phyloP scores from a whole-genome alignment of 140 eudicot genomes.

The Stevia rebaudiana region DNA sequence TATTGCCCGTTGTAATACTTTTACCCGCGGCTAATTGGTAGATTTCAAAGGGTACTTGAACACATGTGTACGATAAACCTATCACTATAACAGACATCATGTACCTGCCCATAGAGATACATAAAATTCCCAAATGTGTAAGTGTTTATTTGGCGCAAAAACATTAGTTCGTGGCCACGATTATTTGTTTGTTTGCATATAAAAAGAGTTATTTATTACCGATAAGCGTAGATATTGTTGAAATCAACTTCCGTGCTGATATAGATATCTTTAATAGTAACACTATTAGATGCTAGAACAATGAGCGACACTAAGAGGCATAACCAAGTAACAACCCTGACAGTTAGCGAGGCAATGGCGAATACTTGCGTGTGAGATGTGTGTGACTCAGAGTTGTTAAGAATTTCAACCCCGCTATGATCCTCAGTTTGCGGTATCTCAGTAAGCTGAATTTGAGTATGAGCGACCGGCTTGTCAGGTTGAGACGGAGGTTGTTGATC shows the following conservation, averaged over 20 bases:
- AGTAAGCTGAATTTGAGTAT: slow-evolving; percentile 24
- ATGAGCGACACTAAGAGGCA: slow-evolving; percentile 29
- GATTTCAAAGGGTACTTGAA: slow-evolving; percentile 27
- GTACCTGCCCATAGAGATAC: slow-evolving; percentile 12
- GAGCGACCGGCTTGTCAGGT: slow-evolving; percentile 9
- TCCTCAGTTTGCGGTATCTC: slow-evolving; percentile 16
- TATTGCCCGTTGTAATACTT: background rate
- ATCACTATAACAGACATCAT: slow-evolving; percentile 30
- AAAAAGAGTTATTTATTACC: too few species aligned
- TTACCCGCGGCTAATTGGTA: slow-evolving; percentile 24
- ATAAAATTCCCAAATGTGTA: background rate
- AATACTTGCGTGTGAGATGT: background rate
- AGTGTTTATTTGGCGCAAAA: background rate
- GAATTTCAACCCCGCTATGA: slow-evolving; percentile 17
- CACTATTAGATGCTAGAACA: slow-evolving; percentile 19
- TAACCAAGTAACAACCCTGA: slow-evolving; percentile 23
- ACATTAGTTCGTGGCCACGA: too few species aligned
- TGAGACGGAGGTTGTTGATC: slow-evolving; percentile 22
- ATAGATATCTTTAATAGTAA: too few species aligned
- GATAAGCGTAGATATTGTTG: too few species aligned
- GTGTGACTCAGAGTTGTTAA: slow-evolving; percentile 12
- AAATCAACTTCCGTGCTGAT: too few species aligned
- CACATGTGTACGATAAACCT: slow-evolving; percentile 27
- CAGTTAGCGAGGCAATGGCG: slow-evolving; percentile 8
- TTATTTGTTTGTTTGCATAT: too few species aligned